Evolutionary conservation across 768 basidiomycete genomes (phyloP).

Genomic region (Naganishia vishniacii): DNA sequence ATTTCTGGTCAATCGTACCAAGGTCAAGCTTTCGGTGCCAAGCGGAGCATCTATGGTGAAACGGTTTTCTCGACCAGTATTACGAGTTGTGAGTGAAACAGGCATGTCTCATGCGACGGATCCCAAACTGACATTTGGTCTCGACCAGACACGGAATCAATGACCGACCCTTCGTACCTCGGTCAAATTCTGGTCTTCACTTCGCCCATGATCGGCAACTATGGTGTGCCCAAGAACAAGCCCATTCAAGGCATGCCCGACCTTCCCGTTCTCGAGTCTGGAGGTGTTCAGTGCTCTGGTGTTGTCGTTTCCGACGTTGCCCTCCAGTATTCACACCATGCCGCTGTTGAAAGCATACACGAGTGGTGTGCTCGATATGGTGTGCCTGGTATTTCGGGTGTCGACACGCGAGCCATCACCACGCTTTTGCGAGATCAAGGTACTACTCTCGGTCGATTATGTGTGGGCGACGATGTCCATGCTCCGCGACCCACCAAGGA

Average conservation of each 20-base stretch:
- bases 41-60: slow-evolving; percentile 83
- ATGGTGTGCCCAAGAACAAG: slow-evolving; percentile 80
- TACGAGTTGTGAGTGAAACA: slow-evolving; percentile 89
- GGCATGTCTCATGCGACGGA: too few species aligned
- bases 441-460: slow-evolving; percentile 86
- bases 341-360: slow-evolving; percentile 83
- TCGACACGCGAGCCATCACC: slow-evolving; percentile 96
- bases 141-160: slow-evolving; percentile 98
- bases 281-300: slow-evolving; percentile 81
- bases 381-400: slow-evolving; percentile 90
- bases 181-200: slow-evolving; percentile 98
- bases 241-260: slow-evolving; percentile 56
- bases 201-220: slow-evolving; percentile 95
- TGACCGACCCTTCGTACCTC: slow-evolving; percentile 99
- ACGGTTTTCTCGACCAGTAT: slow-evolving; percentile 99
- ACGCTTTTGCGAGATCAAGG: slow-evolving; percentile 89
- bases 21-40: slow-evolving; percentile 83
- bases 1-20: slow-evolving; percentile 89
- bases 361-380: slow-evolving; percentile 87
- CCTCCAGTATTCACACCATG: slow-evolving; percentile 88
- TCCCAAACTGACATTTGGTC: too few species aligned
- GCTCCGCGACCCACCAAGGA: slow-evolving; percentile 58
- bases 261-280: slow-evolving; percentile 74
- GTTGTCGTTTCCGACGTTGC: slow-evolving; percentile 92
- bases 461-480: slow-evolving; percentile 67